Base-by-base conservation (phyloP, 495 filamentous ascomycete species). In the Penicillium maclennaniae region DNA sequence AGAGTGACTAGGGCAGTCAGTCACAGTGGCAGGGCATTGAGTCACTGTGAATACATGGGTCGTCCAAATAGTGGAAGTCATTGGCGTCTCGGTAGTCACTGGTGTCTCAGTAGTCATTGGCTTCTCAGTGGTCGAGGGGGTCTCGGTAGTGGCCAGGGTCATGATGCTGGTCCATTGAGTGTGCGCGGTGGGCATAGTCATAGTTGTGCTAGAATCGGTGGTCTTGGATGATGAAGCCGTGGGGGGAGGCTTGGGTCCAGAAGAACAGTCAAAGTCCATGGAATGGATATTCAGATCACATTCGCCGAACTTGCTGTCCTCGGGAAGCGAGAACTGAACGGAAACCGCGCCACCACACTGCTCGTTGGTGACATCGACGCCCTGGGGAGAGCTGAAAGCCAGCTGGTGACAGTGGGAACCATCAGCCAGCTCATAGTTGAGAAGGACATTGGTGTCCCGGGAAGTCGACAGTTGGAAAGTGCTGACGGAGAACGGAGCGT, bases 331-430 rank as follows among this genome's bases (percentile, higher is more conserved):
- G 60, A 95, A 83, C 36, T 82, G 81, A 26, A 96, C 89, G 19
- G 79, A 79, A 60, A 78, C 85, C 43, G 92, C 92, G 70, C 89
- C 90, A 78, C 92, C 92, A 68, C 92, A 97, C 75, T 96, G 91
- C 51, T 75, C 81, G 78, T 96, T 97, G 72, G 77, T 65, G 51
- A 96, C 75, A 56, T 78, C 79, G 34, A 79, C 80, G 61, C 88
- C 88, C 15, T 73, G 72, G 43, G 79, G 70, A 42, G 74, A 77
- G 76, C 87, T 91, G 28, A 66, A 56, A 49, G 79, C 73, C n/a
- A 78, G 79, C 66, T 92, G 83, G 66, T 85, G 89, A 82, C 92
- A 96, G 54, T 70, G 79, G 26, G 81, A 83, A 46, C 85, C 86
- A 65, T 91, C 86, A 3, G 84, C 79, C 88, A 95, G 91, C 59